Evolutionary conservation across 176 grass and related monocot species (phyloP), one percentile per base, ranked within the genome.

Genomic region (Typha latifolia): DNA sequence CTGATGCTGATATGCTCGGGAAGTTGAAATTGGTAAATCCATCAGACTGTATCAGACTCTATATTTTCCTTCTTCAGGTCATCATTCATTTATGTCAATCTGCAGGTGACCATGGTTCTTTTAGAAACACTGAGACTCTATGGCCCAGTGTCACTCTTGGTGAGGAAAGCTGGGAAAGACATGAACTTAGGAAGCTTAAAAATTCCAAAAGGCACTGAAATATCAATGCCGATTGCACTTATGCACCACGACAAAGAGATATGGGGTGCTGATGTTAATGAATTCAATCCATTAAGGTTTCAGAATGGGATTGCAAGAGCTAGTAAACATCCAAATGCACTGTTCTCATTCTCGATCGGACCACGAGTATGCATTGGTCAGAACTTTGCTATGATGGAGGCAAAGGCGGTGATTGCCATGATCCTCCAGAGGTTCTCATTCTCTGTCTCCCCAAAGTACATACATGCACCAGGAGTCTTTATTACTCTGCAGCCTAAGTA

Each of bases 371-470:
- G 88, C 74, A 79, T 91, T 0, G 71, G 88, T 1, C 87, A 91
- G 71, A 91, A 79, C 74, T 86, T 91, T 5, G 77, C 87, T 0
- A 75, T 84, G 80, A 50, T 83, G 1, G 77, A 91, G 56, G 83
- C 77, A 0, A 90, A 90, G 79, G 48, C 29, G 0, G 63, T 79
- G 51, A 37, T 87, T 37, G 81, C 71, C 1, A 85, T 78, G 79
- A 79, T 82, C 21, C 13, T 90, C 1, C 82, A 85, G 29, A 77
- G 49, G 74, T 90, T 90, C 50, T 48, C 49, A 11, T 85, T 90
- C n/a, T 14, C 29, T 56, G 12, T 83, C 20, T 90, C 87, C 0
- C 64, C 80, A 0, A 80, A 63, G 49, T 90, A 90, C 32, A 61
- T 66, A 2, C 87, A 90, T 26, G 67, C 78, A 47, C 84, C 89